Conservation (phyloP, 371 early-diverging fungal genomes). For the Mucor sp. region DNA sequence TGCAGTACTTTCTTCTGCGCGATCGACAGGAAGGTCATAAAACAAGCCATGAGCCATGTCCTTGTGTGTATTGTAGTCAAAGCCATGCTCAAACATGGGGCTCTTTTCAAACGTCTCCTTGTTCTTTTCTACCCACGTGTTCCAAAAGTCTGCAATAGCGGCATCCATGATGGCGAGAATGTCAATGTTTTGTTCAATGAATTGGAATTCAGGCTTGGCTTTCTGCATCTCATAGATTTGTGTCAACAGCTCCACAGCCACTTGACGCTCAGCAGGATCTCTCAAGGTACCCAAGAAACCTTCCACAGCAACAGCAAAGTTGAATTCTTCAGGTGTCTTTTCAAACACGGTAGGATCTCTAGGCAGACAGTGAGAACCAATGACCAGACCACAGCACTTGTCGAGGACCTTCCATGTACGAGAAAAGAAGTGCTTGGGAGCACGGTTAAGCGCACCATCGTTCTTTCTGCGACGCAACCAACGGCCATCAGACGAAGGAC, state of each 20-base stretch:
- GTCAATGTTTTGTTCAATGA: constrained; percentile 59
- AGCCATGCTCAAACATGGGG: constrained; percentile 28
- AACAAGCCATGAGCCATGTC: constrained; percentile 71
- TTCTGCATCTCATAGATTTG: constrained; percentile 67
- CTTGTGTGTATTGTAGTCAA: constrained; percentile 64
- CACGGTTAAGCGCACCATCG: constrained; percentile 86
- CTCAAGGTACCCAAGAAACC: constrained; percentile 64
- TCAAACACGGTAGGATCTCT: constrained; percentile 85
- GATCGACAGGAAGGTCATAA: constrained; percentile 79
- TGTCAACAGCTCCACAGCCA: constrained; percentile 73
- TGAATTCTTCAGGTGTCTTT: constrained; percentile 84
- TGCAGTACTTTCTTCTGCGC: constrained; percentile 65
- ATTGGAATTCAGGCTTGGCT: constrained; percentile 61
- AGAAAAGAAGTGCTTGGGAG: constrained; percentile 79
- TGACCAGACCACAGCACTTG: constrained; percentile 55
- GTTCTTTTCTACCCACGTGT: constrained; percentile 59
- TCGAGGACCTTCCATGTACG: constrained; percentile 75
- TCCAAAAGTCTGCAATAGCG: constrained; percentile 74
- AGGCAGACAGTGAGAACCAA: constrained; percentile 62
- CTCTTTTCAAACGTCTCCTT: constrained; percentile 27
- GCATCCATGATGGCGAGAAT: constrained; percentile 64
- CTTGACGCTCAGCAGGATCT: constrained; percentile 87
- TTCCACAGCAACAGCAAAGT: constrained; percentile 79
- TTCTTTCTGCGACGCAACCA: constrained; percentile 83
- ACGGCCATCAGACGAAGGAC: constrained; percentile 67